Evolutionary conservation across 495 filamentous ascomycete species (phyloP).

Genomic region (Penicillium soppii): DNA sequence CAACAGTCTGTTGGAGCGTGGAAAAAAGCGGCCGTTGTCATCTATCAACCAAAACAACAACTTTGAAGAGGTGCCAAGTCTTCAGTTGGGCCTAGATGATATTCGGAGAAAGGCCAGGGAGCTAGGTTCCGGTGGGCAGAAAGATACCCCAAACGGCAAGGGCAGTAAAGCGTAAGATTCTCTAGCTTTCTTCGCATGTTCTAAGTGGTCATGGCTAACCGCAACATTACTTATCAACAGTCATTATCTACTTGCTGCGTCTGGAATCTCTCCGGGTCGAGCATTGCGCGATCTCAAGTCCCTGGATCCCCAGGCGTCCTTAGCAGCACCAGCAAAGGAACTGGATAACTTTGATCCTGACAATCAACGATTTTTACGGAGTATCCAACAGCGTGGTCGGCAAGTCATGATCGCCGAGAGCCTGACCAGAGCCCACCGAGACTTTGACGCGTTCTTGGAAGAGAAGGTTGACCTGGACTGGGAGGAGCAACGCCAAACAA

Average conservation of each 20-base stretch:
- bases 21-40: constrained; percentile 51
- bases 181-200: neutral
- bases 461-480: constrained; percentile 93
- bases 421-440: constrained; percentile 76
- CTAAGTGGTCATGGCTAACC: constrained; percentile 1
- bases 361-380: constrained; percentile 77
- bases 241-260: constrained; percentile 85
- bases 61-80: constrained; percentile 49
- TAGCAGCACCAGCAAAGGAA: constrained; percentile 43
- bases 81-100: constrained; percentile 85
- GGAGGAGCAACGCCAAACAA: constrained; percentile 86
- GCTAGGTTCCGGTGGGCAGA: constrained; percentile 57
- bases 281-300: constrained; percentile 75
- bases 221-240: constrained; percentile 26
- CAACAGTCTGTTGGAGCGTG: constrained; percentile 80
- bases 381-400: constrained; percentile 85
- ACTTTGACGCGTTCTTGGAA: constrained; percentile 91
- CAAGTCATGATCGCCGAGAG: constrained; percentile 88
- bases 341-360: constrained; percentile 63
- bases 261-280: constrained; percentile 77
- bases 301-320: constrained; percentile 46
- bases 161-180: constrained; percentile 64
- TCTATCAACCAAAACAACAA: constrained; percentile 34
- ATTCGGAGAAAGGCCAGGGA: constrained; percentile 81
- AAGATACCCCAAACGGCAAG: constrained; percentile 42